Conservation (phyloP, 768 basidiomycete species). For the Gloeopeniophorella convolvens region DNA sequence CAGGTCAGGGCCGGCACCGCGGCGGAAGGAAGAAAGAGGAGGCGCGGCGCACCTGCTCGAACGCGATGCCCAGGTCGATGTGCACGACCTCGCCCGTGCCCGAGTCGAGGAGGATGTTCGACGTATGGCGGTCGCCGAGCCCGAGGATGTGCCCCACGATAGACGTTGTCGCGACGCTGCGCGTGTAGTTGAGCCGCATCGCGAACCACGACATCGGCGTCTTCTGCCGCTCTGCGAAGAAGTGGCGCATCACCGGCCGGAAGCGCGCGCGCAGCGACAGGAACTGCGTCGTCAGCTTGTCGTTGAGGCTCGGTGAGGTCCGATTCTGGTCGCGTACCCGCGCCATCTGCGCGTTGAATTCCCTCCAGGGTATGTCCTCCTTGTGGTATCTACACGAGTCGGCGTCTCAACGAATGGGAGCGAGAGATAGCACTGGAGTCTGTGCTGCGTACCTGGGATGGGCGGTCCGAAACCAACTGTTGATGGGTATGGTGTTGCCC, state of each 20-base stretch:
- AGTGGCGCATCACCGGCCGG: slow-evolving; percentile 88
- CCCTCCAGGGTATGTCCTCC: slow-evolving; percentile 37
- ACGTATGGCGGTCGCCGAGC: slow-evolving; percentile 85
- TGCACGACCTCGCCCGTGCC: slow-evolving; percentile 83
- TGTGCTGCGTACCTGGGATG: slow-evolving; percentile 48
- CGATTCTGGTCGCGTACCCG: slow-evolving; percentile 30
- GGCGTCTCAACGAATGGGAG: not conserved
- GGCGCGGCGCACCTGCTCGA: slow-evolving; percentile 81
- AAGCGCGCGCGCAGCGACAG: slow-evolving; percentile 35
- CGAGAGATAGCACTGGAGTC: not conserved
- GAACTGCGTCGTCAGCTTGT: slow-evolving; percentile 28
- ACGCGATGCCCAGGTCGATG: slow-evolving; percentile 95
- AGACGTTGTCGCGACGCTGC: slow-evolving; percentile 89
- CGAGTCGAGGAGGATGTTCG: slow-evolving; percentile 88
- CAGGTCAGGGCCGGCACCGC: not conserved
- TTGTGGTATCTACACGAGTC: slow-evolving; percentile 53
- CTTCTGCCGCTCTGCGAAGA: slow-evolving; percentile 87
- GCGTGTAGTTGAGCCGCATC: slow-evolving; percentile 82
- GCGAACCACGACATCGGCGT: slow-evolving; percentile 87
- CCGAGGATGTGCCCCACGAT: slow-evolving; percentile 93
- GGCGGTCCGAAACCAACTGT: slow-evolving; percentile 52
- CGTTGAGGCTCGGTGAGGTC: slow-evolving; percentile 21
- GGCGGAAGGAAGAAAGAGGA: not conserved
- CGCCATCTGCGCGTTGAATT: slow-evolving; percentile 28
- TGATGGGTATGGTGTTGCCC: slow-evolving; percentile 61